Base-by-base conservation (phyloP, 352 stramenopile genomes). In the Globisporangium okanoganense region DNA sequence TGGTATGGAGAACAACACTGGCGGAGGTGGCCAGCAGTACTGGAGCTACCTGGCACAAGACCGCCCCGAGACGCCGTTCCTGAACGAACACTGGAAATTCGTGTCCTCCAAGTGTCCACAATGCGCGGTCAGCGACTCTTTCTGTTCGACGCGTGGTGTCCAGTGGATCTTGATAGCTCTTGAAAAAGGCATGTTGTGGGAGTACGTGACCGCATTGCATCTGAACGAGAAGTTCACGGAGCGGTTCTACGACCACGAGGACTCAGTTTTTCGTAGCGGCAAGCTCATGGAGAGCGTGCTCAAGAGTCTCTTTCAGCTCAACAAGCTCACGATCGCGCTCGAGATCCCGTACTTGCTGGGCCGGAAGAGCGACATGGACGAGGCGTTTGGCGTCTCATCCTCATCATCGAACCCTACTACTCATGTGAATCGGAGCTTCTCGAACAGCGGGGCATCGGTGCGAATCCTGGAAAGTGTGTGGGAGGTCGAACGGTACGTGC, bases 161-260 rank as follows among this genome's bases (percentile, higher is more conserved):
- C 84, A 93, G 59, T 93, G 84, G 84, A 52, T 93, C 7, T 44
- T 93, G 14, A 55, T 73, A 12, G 84, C 82, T n/a, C 55, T 93
- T 10, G 82, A 87, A 38, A 84, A 77, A 47, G 72, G 81, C 16
- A 65, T 62, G 20, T 50, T 93, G 13, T 80, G 71, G 61, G 71
- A 76, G n/a, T 85, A 82, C 29, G 71, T 82, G 36, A 72, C 78
- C 4, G 80, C 75, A n/a, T 49, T 91, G 33, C 73, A 82, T 45
- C 60, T 76, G 8, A 72, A 82, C 43, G 61, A 47, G 14, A 40
- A 70, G 14, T 43, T 87, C 14, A 87, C 76, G 1, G 68, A 79
- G 44, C 43, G 66, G 24, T 91, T 87, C 35, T 93, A 93, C 65
- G 67, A 77, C 10, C 65, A 80, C 14, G 64, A 66, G 2, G 71